Evolutionary conservation across 2,329 filamentous ascomycete species (phyloP), one percentile per base, ranked within the genome.

Genomic region (Talaromyces sp.): DNA sequence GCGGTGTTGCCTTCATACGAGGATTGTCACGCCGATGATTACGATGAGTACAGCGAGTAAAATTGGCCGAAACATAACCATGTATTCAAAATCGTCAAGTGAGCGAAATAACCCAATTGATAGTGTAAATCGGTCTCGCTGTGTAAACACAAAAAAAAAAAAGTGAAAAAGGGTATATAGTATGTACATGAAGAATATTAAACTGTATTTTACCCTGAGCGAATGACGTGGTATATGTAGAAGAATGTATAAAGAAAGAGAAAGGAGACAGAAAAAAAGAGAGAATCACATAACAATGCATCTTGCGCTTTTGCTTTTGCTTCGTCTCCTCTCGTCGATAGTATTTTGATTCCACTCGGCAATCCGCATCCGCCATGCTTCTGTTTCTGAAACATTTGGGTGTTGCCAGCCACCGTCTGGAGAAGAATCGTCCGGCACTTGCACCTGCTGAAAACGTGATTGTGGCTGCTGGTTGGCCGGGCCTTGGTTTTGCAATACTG

Each of bases 281-380:
- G 10, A 3, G 9, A 17, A 24, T 59, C 55, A 78, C 75, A 78
- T 77, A 56, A 78, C 64, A 41, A 68, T 65, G 63, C 75, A 78
- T 62, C 71, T 76, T 52, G 61, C 68, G 21, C 11, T 41, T 57
- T 73, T 66, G 57, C 65, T 68, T 55, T 69, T 73, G 58, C 68
- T 61, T 49, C 50, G 72, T 57, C 65, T 69, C 56, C 71, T 64
- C 61, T 76, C 74, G 27, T 70, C 67, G 38, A 75, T 73, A 11
- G 72, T 75, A 51, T 69, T 67, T 61, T 73, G 69, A 54, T 74
- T 76, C 74, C 75, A 76, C 58, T 75, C 72, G 51, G 74, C 71
- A 58, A 76, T 75, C 24, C 73, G 70, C 14, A 68, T 65, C 57
- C 74, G 68, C 73, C 74, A 74, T 58, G 72, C 72, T 59, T 75